Evolutionary conservation across 2,329 filamentous ascomycete genomes (phyloP).

Genomic region (Trichoderma sp.): DNA sequence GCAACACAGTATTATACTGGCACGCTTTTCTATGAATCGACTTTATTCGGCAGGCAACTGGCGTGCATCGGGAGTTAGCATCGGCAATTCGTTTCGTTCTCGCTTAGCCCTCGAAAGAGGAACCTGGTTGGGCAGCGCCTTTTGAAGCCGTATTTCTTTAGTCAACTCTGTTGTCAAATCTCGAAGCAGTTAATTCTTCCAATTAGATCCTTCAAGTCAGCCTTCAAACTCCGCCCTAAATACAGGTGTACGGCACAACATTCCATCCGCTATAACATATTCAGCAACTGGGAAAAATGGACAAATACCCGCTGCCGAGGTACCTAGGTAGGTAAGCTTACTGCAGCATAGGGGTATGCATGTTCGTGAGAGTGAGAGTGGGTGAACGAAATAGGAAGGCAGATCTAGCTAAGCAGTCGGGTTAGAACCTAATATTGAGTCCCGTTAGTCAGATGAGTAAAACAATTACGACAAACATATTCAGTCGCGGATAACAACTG

Average conservation of each 20-base stretch:
- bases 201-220: background rate
- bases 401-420: background rate
- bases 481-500: background rate
- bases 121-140: background rate
- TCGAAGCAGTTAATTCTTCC: background rate
- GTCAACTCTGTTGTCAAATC: background rate
- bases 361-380: background rate
- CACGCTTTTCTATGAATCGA: background rate
- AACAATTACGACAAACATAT: background rate
- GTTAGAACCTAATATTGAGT: background rate
- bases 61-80: background rate
- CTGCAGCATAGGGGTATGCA: background rate
- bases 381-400: background rate
- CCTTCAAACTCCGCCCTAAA: background rate
- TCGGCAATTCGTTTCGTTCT: background rate
- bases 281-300: background rate
- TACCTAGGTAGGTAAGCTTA: conserved; percentile 1
- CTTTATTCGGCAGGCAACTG: background rate
- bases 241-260: background rate
- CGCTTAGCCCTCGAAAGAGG: background rate
- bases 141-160: background rate
- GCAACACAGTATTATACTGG: background rate
- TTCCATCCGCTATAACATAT: background rate
- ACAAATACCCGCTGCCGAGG: background rate
- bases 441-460: background rate